Evolutionary conservation across 441 rosid genomes (phyloP), one percentile per base, ranked within the genome.

Genomic region (Jatropha multifida): DNA sequence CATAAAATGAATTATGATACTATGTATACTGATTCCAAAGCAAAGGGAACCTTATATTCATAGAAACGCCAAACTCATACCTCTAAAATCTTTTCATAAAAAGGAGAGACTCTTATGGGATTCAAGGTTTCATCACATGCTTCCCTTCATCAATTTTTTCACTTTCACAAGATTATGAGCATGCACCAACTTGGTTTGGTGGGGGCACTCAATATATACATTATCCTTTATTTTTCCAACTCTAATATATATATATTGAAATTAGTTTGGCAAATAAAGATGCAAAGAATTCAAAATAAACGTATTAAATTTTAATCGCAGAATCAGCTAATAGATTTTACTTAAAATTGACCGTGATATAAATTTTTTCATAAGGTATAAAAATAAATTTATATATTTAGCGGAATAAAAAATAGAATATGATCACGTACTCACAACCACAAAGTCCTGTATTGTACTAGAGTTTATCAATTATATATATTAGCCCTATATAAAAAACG

Each of bases 91-190:
- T 83, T 83, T 85, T 80, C 90, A 84, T 88, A 81, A 88, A 91
- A 93, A 91, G 90, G 79, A 84, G 93, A 81, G 92, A 78, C 79
- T 84, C 82, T 74, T 71, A 83, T 84, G 88, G 84, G 85, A 80
- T 77, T 83, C 86, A 82, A 72, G 86, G 88, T 80, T 84, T 77
- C 81, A 78, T 80, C 97, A 90, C 94, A 87, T 90, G 94, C 89
- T 79, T 27, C 80, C 85, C 79, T 77, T 81, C 84, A 9, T 18
- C 58, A 7, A 4, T 18, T 4, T 37, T 84, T 83, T 78, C 72
- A 78, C 80, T 58, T 81, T 76, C 60, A 20, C 27, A 3, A n/a
- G 15, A 48, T 48, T 48, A 48, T 48, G 27, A 56, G 60, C 77
- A 60, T 71, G 72, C 65, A 71, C 70, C 83, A 66, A 88, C 86